Evolutionary conservation across 768 basidiomycete species (phyloP), one percentile per base, ranked within the genome.

Genomic region (Trametes maxima): DNA sequence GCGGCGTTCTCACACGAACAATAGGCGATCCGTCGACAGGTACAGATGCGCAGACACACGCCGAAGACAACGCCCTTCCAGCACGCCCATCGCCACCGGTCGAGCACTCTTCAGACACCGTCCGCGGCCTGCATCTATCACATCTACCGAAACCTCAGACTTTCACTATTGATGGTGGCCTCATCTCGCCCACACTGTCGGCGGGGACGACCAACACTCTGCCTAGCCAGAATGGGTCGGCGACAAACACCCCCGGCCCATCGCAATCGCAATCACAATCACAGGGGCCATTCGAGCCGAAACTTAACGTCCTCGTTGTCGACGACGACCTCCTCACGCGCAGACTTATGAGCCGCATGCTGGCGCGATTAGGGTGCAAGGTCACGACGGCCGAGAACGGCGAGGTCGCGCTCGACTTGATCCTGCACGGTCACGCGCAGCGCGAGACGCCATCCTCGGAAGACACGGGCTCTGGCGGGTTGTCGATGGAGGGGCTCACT

Each of bases 361-460:
- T 95, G 44, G 82, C 83, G n/a, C 80, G 92, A 37, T 77, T 94
- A 1, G 92, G 93, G 0, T 94, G 92, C 72, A 73, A 73, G 33
- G 92, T 94, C n/a, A 78, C 83, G 14, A 85, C 85, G 17, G 93
- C 94, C 12, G 90, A 94, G 76, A 93, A 95, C 68, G 94, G 94
- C 6, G 83, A 88, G 68, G 72, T 87, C 37, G 92, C 91, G 21
- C 75, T 94, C 54, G 84, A 90, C 61, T 79, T 90, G 80, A 85
- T 92, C 35, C 67, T 90, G 6, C 46, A 24, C 14, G 84, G 85
- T 21, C 33, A 61, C 16, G 54, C 55, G 14, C 37, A 54, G 25
- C 65, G 64, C 3, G 46, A 59, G 50, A 69, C 70, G 51, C 68
- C 71, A 58, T 71, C 69, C 13, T 69, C 69, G 6, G 72, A 73